A percentile compares a stretch with the other conserved stretches of the same genome.
These are phyloP conservation scores for Zasmidium angulare DNA, from an alignment of 2,329 filamentous ascomycete species.

Conservation along the genomic window DNA sequence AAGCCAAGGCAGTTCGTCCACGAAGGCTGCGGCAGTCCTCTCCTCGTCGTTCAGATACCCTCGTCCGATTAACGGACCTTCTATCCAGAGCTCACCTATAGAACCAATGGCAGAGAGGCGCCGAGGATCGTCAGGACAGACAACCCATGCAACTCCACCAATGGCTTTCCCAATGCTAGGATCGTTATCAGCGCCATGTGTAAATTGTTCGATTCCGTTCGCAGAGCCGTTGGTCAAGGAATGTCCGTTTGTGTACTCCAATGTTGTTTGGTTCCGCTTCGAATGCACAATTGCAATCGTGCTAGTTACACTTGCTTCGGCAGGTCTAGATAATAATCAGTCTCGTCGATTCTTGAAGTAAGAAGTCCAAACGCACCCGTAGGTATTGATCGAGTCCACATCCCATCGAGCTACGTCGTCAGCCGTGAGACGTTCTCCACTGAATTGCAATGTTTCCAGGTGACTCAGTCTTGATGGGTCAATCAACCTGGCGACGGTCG, in stretches of 20 bases:
- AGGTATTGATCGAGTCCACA: background rate
- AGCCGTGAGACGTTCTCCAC: slow-evolving; percentile 35
- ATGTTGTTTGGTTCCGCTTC: background rate
- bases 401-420: slow-evolving; percentile 32
- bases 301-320: background rate
- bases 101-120: slow-evolving; percentile 60
- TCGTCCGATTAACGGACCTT: slow-evolving; percentile 46
- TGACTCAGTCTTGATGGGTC: slow-evolving; percentile 29
- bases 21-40: slow-evolving; percentile 35
- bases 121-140: slow-evolving; percentile 9
- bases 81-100: slow-evolving; percentile 49
- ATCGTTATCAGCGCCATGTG: background rate
- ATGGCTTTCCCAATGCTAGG: background rate
- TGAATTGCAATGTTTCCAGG: slow-evolving; percentile 7
- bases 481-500: slow-evolving; percentile 52
- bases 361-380: background rate
- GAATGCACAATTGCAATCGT: background rate
- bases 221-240: background rate
- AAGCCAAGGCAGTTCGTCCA: slow-evolving; percentile 30
- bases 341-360: background rate
- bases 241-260: background rate
- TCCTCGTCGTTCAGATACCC: slow-evolving; percentile 42
- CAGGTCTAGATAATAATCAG: background rate
- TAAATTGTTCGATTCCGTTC: background rate
- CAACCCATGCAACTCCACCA: slow-evolving; percentile 10